Evolutionary conservation across 2,329 filamentous ascomycete genomes (phyloP), one percentile per base, ranked within the genome.

Genomic region (Clonostachys solani): DNA sequence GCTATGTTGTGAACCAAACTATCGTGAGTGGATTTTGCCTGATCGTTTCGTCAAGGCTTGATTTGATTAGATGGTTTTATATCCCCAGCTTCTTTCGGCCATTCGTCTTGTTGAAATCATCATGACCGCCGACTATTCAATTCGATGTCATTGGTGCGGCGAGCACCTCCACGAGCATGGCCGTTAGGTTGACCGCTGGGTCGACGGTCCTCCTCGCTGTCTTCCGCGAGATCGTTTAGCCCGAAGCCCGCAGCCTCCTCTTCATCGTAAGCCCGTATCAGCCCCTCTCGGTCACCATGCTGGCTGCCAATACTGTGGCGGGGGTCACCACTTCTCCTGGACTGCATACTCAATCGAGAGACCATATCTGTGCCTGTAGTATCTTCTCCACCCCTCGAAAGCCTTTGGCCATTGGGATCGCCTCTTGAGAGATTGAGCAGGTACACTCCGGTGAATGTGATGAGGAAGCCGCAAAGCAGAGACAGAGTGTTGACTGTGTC

Each of bases 361-460:
- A 99, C 82, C 64, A 88, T 89, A 63, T 99, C 94, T 13, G 92
- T 96, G 12, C 92, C 94, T 5, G 92, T 87, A 43, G 86, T 87
- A 61, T 95, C 89, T 44, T 84, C 79, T 49, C 80, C 78, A 42
- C 71, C 83, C 46, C 81, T 78, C 35, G 87, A 73, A 53, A 86
- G 65, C 49, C 78, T 80, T 49, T 77, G 82, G 45, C 92, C 92
- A 60, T 95, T 84, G 2, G 94, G 91, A 60, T 99, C 94, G 54
- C 85, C 81, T 59, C 94, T 86, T 1, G 92, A 96, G n/a, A 99
- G 83, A 61, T 97, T 97, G 56, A 97, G 80, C 6, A 97, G 81
- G 67, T 97, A 97, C 46, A 97, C 92, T 29, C 92, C 92, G 4
- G 91, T 87, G 65, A 97, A 97, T 50, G 95, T 97, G 54, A 94